Conservation (phyloP, 768 basidiomycete species). For the Leccinum broughii region DNA sequence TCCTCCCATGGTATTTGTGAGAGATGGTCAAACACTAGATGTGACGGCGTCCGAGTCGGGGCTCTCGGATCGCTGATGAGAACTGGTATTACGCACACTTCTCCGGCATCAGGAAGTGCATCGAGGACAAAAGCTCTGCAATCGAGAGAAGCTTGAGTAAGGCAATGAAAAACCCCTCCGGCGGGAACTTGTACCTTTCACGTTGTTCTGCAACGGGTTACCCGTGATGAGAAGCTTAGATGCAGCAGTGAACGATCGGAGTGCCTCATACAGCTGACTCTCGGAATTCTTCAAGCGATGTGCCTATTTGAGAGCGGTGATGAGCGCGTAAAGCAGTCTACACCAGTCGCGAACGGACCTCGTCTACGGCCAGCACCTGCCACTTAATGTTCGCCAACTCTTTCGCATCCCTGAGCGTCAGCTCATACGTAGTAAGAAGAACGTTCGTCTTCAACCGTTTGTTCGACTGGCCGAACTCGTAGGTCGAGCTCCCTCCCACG, state of each 20-base stretch:
- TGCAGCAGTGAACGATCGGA: slow-evolving; percentile 83
- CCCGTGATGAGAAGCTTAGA: slow-evolving; percentile 97
- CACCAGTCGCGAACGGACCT: slow-evolving; percentile 49
- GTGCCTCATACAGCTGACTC: slow-evolving; percentile 93
- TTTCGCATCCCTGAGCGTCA: slow-evolving; percentile 85
- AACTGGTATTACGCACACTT: slow-evolving; percentile 65
- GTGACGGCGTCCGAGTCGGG: too few species aligned
- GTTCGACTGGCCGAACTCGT: slow-evolving; percentile 86
- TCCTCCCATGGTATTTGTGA: neutral
- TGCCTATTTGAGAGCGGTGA: slow-evolving; percentile 50
- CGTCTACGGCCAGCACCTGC: slow-evolving; percentile 97
- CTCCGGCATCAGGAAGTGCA: slow-evolving; percentile 99
- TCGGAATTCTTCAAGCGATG: slow-evolving; percentile 98
- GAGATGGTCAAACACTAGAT: neutral
- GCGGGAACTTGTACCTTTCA: slow-evolving; percentile 68
- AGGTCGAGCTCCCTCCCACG: too few species aligned
- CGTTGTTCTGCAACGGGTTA: slow-evolving; percentile 98
- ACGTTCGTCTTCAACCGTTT: slow-evolving; percentile 98
- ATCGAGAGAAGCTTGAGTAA: slow-evolving; percentile 12
- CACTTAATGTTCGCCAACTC: slow-evolving; percentile 94
- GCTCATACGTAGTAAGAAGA: slow-evolving; percentile 94
- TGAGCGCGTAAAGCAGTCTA: slow-evolving; percentile 14
- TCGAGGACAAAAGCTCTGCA: slow-evolving; percentile 88
- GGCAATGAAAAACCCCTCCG: neutral
- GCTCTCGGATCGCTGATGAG: too few species aligned